Base-by-base conservation (phyloP, 345 rosid species). In the Eucalyptus virginea region DNA sequence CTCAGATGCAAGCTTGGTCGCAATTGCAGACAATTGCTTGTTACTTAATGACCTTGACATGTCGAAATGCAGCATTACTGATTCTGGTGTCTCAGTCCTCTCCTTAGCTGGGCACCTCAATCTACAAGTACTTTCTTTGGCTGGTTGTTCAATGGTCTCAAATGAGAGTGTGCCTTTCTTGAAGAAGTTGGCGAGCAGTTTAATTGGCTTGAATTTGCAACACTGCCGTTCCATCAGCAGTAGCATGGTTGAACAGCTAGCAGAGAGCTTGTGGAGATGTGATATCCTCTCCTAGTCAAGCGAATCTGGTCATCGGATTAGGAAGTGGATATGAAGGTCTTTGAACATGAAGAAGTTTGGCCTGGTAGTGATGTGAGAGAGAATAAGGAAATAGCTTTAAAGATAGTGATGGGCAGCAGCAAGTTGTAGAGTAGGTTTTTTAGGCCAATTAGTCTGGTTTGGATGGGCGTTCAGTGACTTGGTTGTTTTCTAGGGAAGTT, bases 191-290 rank as follows among this genome's bases (percentile, higher is more conserved):
- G 98, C 94, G 12, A 89, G 87, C 86, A 92, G 95, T 45, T 91
- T 96, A 42, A 42, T 95, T 34, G 98, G 98, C 37, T 87, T 96
- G 92, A 96, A 95, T 89, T 92, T 96, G 88, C 94, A 93, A 88
- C 94, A 91, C 90, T 96, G 98, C 94, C 93, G 94, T 88, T 93
- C 93, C 48, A 92, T 96, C 89, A 95, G 94, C 92, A 88, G 92
- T 88, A n/a, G 91, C 90, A 67, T 91, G 9, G 90, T 93, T 14
- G 94, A 93, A 58, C 77, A 86, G 45, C 96, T 96, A 18, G 91
- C 93, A 45, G 95, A 93, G 88, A 93, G 89, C 49, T 86, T 95
- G 42, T 95, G 98, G 97, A 93, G 95, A 89, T 95, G 98, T 32
- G 97, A 95, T 90, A 94, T 95, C 89, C 96, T 96, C 86, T 94